Conservation (phyloP, 1,284 basidiomycete genomes). For the Cutaneotrichosporon cutaneum region DNA sequence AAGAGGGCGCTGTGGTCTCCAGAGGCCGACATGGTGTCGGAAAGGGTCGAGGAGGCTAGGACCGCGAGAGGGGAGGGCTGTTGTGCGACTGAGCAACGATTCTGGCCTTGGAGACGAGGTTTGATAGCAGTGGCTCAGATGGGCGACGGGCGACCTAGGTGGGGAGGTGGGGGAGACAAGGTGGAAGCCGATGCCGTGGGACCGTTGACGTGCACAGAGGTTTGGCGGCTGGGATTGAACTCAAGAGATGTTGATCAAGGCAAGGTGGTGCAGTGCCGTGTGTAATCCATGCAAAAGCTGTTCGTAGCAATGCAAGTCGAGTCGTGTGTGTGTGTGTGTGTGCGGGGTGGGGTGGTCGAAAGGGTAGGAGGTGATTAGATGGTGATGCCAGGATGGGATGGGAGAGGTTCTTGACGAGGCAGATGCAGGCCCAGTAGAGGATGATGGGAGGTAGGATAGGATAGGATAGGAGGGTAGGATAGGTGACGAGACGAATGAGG, state of each 20-base stretch:
- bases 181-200: not conserved
- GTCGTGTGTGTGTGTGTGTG: not conserved
- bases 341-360: not conserved
- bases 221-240: too few species aligned
- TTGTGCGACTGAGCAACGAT: not conserved
- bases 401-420: too few species aligned
- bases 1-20: slow-evolving; percentile 11
- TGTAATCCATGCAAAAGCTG: not conserved
- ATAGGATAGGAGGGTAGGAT: too few species aligned
- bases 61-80: not conserved
- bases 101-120: not conserved
- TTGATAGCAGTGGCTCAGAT: not conserved
- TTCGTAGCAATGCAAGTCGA: not conserved
- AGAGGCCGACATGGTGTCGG: not conserved
- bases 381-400: not conserved
- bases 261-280: not conserved
- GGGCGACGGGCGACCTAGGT: not conserved
- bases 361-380: not conserved
- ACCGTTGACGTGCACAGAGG: not conserved
- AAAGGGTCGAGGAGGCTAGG: not conserved
- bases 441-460: too few species aligned
- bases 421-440: too few species aligned
- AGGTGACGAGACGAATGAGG: too few species aligned
- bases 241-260: not conserved
- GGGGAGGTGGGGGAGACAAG: not conserved